A percentile compares a stretch with the other conserved stretches of the same genome.
Conservation (phyloP, 2,329 filamentous ascomycete genomes). For the Xylaria sp. region DNA sequence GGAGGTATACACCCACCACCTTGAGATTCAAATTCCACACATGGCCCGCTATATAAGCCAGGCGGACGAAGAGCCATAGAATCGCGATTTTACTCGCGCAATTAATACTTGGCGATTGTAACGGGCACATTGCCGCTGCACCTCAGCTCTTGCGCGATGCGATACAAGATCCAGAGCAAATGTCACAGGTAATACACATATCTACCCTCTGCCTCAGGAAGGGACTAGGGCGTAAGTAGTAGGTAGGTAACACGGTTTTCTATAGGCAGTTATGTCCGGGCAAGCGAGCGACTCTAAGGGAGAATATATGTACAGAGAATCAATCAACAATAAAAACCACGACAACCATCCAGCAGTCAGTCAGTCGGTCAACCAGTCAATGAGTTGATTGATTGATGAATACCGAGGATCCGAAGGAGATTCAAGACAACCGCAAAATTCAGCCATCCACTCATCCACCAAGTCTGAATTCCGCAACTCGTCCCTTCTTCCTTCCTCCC, state of each 20-base stretch:
- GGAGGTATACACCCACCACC: not conserved
- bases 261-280: conserved; percentile 19
- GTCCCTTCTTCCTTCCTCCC: not conserved
- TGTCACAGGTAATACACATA: not conserved
- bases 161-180: not conserved
- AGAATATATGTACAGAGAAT: conserved; percentile 33
- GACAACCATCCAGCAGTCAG: conserved; percentile 15
- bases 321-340: conserved; percentile 8
- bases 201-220: not conserved
- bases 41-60: too few species aligned
- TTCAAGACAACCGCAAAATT: not conserved
- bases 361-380: not conserved
- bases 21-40: too few species aligned
- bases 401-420: not conserved
- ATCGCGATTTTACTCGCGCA: too few species aligned
- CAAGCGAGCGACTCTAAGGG: conserved; percentile 26
- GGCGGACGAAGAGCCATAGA: too few species aligned
- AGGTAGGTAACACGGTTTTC: not conserved
- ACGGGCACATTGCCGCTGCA: too few species aligned
- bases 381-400: too few species aligned
- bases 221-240: not conserved
- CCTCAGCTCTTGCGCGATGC: too few species aligned
- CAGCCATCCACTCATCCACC: not conserved
- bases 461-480: not conserved
- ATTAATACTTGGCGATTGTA: too few species aligned